Conservation (phyloP, 164 flowering plant genomes). For the Annona cherimola region DNA sequence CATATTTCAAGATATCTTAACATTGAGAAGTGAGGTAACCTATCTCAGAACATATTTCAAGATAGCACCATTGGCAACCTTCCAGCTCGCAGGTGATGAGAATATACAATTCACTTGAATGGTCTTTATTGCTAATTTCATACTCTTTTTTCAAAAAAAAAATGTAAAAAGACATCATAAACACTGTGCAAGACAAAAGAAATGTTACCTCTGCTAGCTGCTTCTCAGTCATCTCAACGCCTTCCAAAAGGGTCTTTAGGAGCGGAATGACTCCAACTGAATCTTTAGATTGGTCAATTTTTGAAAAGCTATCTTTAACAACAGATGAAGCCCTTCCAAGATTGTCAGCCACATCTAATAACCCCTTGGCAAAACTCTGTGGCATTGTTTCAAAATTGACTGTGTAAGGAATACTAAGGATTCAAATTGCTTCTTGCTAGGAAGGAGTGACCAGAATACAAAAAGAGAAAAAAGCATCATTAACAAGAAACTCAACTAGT, state of each 20-base stretch:
- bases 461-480: not conserved
- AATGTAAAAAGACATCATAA: too few species aligned
- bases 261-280: conserved; percentile 63
- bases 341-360: conserved; percentile 92
- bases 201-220: conserved; percentile 68
- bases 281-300: conserved; percentile 60
- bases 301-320: conserved; percentile 72
- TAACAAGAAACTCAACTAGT: not conserved
- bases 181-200: not conserved
- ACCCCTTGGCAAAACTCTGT: conserved; percentile 82
- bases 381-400: conserved; percentile 7
- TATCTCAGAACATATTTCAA: too few species aligned
- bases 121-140: too few species aligned
- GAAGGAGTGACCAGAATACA: not conserved
- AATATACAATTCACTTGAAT: too few species aligned
- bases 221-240: conserved; percentile 97
- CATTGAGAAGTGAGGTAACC: too few species aligned
- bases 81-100: too few species aligned
- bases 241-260: conserved; percentile 77
- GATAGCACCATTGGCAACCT: too few species aligned
- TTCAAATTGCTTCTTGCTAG: not conserved
- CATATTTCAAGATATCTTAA: too few species aligned
- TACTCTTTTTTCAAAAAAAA: too few species aligned
- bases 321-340: conserved; percentile 83
- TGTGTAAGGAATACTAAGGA: not conserved